Percentiles rank a stretch among this genome's conserved stretches.
Evolutionary conservation across 2,329 filamentous ascomycete species (phyloP).

Genomic region (Ascochyta clinopodiicola): DNA sequence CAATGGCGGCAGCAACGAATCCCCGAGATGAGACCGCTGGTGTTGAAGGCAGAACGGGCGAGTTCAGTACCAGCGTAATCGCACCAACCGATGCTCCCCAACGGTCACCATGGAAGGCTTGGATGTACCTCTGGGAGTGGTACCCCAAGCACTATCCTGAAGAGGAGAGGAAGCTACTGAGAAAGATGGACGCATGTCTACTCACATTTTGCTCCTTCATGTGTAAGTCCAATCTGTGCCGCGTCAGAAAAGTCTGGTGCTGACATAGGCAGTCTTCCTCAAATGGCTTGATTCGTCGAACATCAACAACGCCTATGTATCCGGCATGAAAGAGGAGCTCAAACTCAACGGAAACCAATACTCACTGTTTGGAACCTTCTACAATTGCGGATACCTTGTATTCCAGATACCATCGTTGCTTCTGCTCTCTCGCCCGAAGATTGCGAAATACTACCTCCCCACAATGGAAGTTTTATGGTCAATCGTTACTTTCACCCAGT

Average conservation of each 20-base stretch:
- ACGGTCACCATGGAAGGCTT: slow-evolving; percentile 48
- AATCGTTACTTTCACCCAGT: slow-evolving; percentile 49
- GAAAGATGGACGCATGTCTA: slow-evolving; percentile 47
- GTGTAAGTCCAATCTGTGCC: slow-evolving; percentile 35
- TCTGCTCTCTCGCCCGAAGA: slow-evolving; percentile 46
- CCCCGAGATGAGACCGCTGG: slow-evolving; percentile 30
- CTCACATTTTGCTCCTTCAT: slow-evolving; percentile 48
- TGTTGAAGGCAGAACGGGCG: slow-evolving; percentile 27
- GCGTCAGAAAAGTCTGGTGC: background rate
- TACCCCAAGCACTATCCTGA: slow-evolving; percentile 46
- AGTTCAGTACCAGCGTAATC: slow-evolving; percentile 37
- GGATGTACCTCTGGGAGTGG: slow-evolving; percentile 50
- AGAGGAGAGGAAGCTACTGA: slow-evolving; percentile 43
- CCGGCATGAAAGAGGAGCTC: slow-evolving; percentile 44
- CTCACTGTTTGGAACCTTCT: slow-evolving; percentile 54
- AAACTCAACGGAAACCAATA: slow-evolving; percentile 65
- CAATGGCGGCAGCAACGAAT: slow-evolving; percentile 26
- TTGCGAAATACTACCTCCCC: slow-evolving; percentile 48
- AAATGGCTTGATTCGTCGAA: slow-evolving; percentile 49
- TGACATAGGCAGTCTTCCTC: slow-evolving; percentile 41
- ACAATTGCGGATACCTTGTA: slow-evolving; percentile 50
- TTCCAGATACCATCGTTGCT: slow-evolving; percentile 50
- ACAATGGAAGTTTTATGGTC: slow-evolving; percentile 52
- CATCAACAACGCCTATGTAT: slow-evolving; percentile 55
- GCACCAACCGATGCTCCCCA: slow-evolving; percentile 44